phyloP scores from a whole-genome alignment of 306 rosid genomes.

The Cucurbita ficifolia region DNA sequence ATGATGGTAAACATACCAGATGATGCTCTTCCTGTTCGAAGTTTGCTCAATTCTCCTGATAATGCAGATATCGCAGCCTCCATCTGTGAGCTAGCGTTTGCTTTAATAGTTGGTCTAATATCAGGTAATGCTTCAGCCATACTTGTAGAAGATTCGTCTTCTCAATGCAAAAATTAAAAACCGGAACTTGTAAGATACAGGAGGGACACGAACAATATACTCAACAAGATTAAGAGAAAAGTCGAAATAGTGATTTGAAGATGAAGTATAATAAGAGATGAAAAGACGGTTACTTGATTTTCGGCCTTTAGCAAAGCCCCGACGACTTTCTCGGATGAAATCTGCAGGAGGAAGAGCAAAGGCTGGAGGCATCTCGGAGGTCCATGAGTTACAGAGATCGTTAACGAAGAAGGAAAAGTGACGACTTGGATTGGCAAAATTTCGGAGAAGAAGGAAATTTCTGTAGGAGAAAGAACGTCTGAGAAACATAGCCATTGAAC shows the following conservation, averaged over 20 bases:
- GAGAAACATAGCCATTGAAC: conserved; percentile 36
- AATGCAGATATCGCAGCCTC: conserved; percentile 64
- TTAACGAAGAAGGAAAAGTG: conserved; percentile 8
- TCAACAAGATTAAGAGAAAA: too few relatives aligned
- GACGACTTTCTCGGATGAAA: conserved; percentile 39
- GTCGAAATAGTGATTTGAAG: background rate
- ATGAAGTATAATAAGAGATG: background rate
- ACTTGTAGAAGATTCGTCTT: conserved; percentile 44
- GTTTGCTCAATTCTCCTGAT: conserved; percentile 55
- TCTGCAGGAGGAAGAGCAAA: conserved; percentile 21
- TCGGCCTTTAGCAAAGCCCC: conserved; percentile 81
- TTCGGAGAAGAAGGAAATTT: conserved; percentile 28
- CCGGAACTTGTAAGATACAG: background rate
- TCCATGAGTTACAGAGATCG: conserved; percentile 3
- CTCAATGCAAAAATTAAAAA: conserved; percentile 13
- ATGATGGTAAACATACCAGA: conserved; percentile 36
- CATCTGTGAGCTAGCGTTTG: conserved; percentile 62
- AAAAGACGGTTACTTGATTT: conserved; percentile 42
- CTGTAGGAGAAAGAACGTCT: conserved; percentile 45
- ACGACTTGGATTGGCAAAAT: conserved; percentile 13
- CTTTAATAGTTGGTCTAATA: conserved; percentile 54
- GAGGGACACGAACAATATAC: background rate
- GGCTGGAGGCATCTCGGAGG: conserved; percentile 8
- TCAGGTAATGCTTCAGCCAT: conserved; percentile 43
- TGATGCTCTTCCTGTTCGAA: conserved; percentile 87